Percentiles rank a stretch among this genome's conserved stretches.
Evolutionary conservation across 2,329 filamentous ascomycete genomes (phyloP).

Genomic region (Gaeumannomyces sp.): DNA sequence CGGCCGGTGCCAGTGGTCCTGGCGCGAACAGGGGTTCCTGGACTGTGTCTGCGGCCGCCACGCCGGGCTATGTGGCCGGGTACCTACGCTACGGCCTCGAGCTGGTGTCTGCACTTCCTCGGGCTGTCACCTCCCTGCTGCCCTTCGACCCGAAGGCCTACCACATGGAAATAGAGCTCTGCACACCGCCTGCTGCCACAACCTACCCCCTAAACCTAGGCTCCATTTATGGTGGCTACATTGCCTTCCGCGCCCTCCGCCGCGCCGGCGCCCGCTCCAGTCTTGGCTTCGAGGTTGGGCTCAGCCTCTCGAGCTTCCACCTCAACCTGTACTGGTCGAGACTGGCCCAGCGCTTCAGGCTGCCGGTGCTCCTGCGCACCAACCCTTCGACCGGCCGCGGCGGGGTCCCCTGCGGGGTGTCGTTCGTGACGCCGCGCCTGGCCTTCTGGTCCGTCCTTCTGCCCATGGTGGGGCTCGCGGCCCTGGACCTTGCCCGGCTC

Average conservation of each 20-base stretch:
- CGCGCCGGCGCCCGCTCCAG: slow-evolving; percentile 34
- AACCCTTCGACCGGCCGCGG: slow-evolving; percentile 14
- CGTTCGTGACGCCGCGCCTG: slow-evolving; percentile 20
- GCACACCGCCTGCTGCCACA: slow-evolving; percentile 18
- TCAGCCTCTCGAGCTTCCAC: slow-evolving; percentile 35
- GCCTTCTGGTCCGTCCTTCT: slow-evolving; percentile 33
- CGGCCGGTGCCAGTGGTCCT: background rate
- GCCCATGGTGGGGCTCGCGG: slow-evolving; percentile 34
- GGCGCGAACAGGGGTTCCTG: slow-evolving; percentile 24
- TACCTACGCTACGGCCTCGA: slow-evolving; percentile 32
- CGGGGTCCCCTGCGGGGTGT: background rate
- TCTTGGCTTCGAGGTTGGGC: slow-evolving; percentile 37
- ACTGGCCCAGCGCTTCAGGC: slow-evolving; percentile 35
- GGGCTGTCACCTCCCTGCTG: slow-evolving; percentile 1
- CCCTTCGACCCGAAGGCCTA: slow-evolving; percentile 4
- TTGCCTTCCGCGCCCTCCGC: slow-evolving; percentile 38
- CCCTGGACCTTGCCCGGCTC: slow-evolving; percentile 25
- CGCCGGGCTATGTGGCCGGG: slow-evolving; percentile 24
- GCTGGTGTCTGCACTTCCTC: slow-evolving; percentile 23
- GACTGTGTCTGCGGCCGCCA: slow-evolving; percentile 32
- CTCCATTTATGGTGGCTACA: slow-evolving; percentile 28
- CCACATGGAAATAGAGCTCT: slow-evolving; percentile 37
- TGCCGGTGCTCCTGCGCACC: slow-evolving; percentile 36
- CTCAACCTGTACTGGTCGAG: slow-evolving; percentile 42
- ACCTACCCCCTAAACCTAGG: slow-evolving; percentile 4